Conservation (phyloP, 441 rosid genomes). For the Aquilaria agallochum region DNA sequence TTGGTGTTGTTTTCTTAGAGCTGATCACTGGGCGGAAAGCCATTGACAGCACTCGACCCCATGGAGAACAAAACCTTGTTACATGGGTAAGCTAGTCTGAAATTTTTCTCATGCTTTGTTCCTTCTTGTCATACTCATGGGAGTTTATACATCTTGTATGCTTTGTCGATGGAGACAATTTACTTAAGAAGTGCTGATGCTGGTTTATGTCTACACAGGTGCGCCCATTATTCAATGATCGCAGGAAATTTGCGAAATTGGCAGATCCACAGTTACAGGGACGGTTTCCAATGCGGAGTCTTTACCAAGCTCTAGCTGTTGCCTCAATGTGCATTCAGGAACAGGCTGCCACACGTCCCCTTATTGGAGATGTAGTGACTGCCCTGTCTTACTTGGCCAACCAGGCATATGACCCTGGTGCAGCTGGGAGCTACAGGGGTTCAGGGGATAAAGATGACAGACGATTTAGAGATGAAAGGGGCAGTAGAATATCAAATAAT, state of each 20-base stretch:
- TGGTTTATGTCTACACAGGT: conserved; percentile 45
- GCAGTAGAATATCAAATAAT: conserved; percentile 46
- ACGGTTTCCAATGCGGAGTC: conserved; percentile 77
- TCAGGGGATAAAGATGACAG: conserved; percentile 47
- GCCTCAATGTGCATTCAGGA: conserved; percentile 99
- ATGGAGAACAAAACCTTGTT: conserved; percentile 93
- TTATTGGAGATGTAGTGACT: conserved; percentile 88
- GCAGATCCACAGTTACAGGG: conserved; percentile 83
- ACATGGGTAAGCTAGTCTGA: conserved; percentile 57
- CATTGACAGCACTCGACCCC: conserved; percentile 74
- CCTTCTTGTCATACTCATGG: not conserved
- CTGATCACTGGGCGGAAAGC: conserved; percentile 95
- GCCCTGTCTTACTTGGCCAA: conserved; percentile 92
- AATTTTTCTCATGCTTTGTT: not conserved
- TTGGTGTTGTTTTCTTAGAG: conserved; percentile 90
- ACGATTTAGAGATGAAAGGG: conserved; percentile 56
- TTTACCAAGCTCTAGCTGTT: conserved; percentile 93
- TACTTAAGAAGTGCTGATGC: conserved; percentile 11
- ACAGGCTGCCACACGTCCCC: conserved; percentile 93
- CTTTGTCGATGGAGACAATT: not conserved
- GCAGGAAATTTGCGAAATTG: conserved; percentile 69
- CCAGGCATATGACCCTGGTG: conserved; percentile 68
- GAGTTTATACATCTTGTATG: not conserved
- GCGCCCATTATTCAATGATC: conserved; percentile 81
- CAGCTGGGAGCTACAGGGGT: conserved; percentile 30